Percentiles rank a stretch among this genome's conserved stretches.
phyloP scores from a whole-genome alignment of 2,329 filamentous ascomycete species.

The Exophiala oligosperma region DNA sequence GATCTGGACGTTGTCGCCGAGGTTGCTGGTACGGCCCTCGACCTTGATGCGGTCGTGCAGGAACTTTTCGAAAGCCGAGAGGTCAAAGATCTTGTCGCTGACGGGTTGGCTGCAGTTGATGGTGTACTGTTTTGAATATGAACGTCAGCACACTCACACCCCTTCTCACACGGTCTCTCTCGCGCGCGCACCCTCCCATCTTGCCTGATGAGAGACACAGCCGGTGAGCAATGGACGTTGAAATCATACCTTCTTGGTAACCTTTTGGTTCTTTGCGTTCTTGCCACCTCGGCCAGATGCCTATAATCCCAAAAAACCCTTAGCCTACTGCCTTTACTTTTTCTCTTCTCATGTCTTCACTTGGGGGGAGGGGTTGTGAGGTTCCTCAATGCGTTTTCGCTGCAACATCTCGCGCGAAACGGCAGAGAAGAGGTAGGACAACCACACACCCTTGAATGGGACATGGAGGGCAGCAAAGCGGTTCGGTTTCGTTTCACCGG shows the following conservation, averaged over 20 bases:
- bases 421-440: too few species aligned
- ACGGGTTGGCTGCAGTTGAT: constrained; percentile 99
- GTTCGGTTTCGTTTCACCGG: constrained; percentile 46
- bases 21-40: constrained; percentile 95
- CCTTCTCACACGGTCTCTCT: too few species aligned
- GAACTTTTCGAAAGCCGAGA: constrained; percentile 99
- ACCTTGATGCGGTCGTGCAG: constrained; percentile 99
- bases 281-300: constrained; percentile 48
- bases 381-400: constrained; percentile 3
- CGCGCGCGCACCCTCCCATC: too few species aligned
- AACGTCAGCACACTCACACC: not conserved
- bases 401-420: constrained; percentile 28
- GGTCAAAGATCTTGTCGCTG: constrained; percentile 99
- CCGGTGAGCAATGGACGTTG: not conserved
- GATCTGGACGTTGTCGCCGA: constrained; percentile 90
- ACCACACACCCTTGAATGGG: constrained; percentile 6
- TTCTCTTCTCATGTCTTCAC: too few species aligned
- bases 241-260: constrained; percentile 47
- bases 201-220: too few species aligned
- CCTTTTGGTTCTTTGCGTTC: constrained; percentile 36
- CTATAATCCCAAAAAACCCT: constrained; percentile 56
- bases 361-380: not conserved
- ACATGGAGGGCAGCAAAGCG: constrained; percentile 81
- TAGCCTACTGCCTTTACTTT: constrained; percentile 80
- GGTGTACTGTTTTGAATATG: constrained; percentile 68